phyloP scores from a whole-genome alignment of 2,329 filamentous ascomycete species.

The Phyllosticta paracitricarpa region DNA sequence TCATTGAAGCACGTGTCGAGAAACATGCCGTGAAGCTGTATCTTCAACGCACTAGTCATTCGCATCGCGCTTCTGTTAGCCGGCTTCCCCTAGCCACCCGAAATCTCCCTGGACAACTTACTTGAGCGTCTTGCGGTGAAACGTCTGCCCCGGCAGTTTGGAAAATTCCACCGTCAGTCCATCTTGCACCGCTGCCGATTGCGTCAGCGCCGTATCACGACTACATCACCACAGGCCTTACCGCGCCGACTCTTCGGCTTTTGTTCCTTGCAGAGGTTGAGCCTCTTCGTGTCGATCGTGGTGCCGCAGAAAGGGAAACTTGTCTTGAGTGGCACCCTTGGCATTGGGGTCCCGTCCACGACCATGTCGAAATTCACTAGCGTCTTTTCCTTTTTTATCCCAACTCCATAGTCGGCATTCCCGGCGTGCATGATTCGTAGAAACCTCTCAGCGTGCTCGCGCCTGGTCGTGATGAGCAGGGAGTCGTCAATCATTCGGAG shows the following conservation, averaged over 20 bases:
- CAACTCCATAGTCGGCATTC: conserved; percentile 68
- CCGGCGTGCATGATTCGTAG: conserved; percentile 72
- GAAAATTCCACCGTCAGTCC: conserved; percentile 71
- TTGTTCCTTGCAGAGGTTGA: conserved; percentile 64
- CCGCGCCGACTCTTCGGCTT: conserved; percentile 40
- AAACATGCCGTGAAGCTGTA: conserved; percentile 77
- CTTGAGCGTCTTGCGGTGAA: conserved; percentile 66
- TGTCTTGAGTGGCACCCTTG: conserved; percentile 10
- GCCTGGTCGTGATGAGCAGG: conserved; percentile 68
- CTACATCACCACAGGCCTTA: conserved; percentile 30
- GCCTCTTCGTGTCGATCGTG: conserved; percentile 60
- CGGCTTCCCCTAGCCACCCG: neutral
- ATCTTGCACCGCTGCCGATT: conserved; percentile 46
- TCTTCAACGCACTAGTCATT: conserved; percentile 54
- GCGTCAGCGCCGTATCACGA: conserved; percentile 13
- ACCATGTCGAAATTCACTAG: conserved; percentile 69
- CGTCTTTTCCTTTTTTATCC: conserved; percentile 67
- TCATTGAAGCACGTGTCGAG: conserved; percentile 74
- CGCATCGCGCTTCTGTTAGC: neutral
- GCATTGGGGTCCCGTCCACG: conserved; percentile 30
- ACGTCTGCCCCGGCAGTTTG: conserved; percentile 62
- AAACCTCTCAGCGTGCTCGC: conserved; percentile 58
- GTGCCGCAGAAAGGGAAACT: conserved; percentile 87
- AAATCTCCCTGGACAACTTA: conserved; percentile 30
- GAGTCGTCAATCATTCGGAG: conserved; percentile 89